Conservation (phyloP, 768 basidiomycete species). For the Chlorophyllum brunneum region DNA sequence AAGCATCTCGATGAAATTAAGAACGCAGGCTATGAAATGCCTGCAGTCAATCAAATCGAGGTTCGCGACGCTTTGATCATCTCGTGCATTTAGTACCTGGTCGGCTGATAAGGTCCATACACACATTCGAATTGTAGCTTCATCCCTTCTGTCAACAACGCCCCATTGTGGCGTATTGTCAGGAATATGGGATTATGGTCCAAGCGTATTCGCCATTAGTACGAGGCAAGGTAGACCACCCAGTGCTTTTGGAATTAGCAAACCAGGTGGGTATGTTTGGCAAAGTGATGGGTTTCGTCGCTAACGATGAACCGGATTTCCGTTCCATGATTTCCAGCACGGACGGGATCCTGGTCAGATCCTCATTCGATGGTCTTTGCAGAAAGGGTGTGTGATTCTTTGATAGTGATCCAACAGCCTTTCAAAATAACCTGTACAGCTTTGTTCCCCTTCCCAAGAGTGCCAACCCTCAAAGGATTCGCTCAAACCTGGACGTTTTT, state of each 20-base stretch:
- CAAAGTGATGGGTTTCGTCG: not conserved
- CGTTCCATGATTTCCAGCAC: conserved; percentile 34
- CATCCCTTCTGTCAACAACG: conserved; percentile 83
- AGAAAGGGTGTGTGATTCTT: conserved; percentile 55
- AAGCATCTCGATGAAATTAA: conserved; percentile 75
- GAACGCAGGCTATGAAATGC: conserved; percentile 55
- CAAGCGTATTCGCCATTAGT: conserved; percentile 79
- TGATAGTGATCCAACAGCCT: not conserved
- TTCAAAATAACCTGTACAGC: conserved; percentile 20
- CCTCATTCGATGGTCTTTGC: conserved; percentile 87
- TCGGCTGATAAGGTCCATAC: not conserved
- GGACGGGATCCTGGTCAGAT: conserved; percentile 70
- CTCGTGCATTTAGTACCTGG: not conserved
- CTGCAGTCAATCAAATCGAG: conserved; percentile 82
- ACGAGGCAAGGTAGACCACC: conserved; percentile 53
- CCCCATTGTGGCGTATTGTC: conserved; percentile 74
- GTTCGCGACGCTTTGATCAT: conserved; percentile 25
- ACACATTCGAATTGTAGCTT: conserved; percentile 36
- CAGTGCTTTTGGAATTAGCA: conserved; percentile 49
- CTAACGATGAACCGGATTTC: not conserved
- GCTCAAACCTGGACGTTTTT: conserved; percentile 66
- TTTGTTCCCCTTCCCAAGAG: conserved; percentile 82
- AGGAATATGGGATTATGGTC: conserved; percentile 52
- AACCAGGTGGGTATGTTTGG: conserved; percentile 43
- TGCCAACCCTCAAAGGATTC: conserved; percentile 60